Percentiles rank a stretch among this genome's conserved stretches.
phyloP scores from a whole-genome alignment of 2,329 filamentous ascomycete genomes.

The Paracorniculantispora psalliotae region DNA sequence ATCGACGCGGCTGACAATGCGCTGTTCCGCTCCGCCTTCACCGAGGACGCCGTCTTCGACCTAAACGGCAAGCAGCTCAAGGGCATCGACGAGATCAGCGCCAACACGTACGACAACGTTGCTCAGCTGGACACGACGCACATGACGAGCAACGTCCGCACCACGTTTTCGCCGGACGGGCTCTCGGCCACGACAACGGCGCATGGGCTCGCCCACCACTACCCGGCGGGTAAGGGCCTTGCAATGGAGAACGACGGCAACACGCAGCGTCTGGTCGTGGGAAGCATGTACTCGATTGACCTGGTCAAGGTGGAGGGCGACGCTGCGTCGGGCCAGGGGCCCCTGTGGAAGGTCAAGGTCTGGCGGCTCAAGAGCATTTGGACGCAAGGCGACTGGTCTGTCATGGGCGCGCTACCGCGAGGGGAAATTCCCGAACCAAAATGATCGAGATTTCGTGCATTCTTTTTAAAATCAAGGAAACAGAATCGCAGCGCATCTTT shows the following conservation, averaged over 20 bases:
- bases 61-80: not conserved
- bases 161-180: not conserved
- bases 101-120: not conserved
- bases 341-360: slow-evolving; percentile 8
- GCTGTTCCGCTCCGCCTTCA: slow-evolving; percentile 8
- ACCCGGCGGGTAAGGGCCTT: slow-evolving; percentile 2
- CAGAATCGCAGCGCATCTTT: too few relatives aligned
- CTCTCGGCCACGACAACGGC: slow-evolving; percentile 5
- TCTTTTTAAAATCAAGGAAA: too few relatives aligned
- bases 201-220: slow-evolving; percentile 8
- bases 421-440: too few relatives aligned
- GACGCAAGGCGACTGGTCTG: slow-evolving; percentile 8
- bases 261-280: not conserved
- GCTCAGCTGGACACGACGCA: slow-evolving; percentile 9
- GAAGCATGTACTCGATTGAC: slow-evolving; percentile 6
- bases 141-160: slow-evolving; percentile 8
- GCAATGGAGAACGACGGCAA: not conserved
- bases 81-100: slow-evolving; percentile 2
- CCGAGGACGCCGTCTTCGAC: slow-evolving; percentile 2
- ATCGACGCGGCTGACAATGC: slow-evolving; percentile 9
- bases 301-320: slow-evolving; percentile 2
- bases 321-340: too few relatives aligned
- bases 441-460: too few relatives aligned
- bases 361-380: slow-evolving; percentile 12
- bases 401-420: slow-evolving; percentile 9